Conservation (phyloP, 441 rosid genomes). For the Syzygium syzygioides region DNA sequence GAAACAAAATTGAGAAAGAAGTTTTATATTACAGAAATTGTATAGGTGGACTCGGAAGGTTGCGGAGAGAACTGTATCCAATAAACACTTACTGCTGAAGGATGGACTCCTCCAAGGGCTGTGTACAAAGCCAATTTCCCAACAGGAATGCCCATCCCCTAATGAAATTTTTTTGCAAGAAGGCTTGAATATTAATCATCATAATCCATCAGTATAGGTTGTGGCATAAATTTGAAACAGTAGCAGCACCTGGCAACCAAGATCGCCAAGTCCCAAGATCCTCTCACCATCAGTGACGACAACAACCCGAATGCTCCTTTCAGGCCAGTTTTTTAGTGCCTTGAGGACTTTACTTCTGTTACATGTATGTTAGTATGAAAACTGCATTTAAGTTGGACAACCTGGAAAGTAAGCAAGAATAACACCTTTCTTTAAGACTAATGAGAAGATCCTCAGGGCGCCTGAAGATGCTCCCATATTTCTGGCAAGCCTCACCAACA, state of each 20-base stretch:
- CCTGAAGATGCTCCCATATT: constrained; percentile 1
- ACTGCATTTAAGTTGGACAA: background rate
- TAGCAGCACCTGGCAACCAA: background rate
- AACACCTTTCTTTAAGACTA: background rate
- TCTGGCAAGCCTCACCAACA: background rate
- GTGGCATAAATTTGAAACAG: background rate
- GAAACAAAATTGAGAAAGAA: background rate
- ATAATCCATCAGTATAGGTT: background rate
- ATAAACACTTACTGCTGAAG: background rate
- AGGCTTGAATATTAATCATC: background rate
- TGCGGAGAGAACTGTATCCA: background rate
- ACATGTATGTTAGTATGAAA: background rate
- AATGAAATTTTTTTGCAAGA: fast-evolving
- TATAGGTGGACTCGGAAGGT: background rate
- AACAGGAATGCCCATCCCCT: constrained; percentile 1
- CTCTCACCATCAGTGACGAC: background rate
- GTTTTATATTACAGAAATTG: background rate
- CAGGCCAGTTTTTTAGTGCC: background rate
- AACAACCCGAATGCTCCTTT: background rate
- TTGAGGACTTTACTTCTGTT: background rate
- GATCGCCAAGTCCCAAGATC: background rate
- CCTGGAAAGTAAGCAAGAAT: background rate
- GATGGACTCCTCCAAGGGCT: constrained; percentile 1
- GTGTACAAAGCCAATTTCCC: background rate
- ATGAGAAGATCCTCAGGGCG: background rate